Conservation (phyloP, 2,329 filamentous ascomycete genomes). For the Xylaria hypoxylon region DNA sequence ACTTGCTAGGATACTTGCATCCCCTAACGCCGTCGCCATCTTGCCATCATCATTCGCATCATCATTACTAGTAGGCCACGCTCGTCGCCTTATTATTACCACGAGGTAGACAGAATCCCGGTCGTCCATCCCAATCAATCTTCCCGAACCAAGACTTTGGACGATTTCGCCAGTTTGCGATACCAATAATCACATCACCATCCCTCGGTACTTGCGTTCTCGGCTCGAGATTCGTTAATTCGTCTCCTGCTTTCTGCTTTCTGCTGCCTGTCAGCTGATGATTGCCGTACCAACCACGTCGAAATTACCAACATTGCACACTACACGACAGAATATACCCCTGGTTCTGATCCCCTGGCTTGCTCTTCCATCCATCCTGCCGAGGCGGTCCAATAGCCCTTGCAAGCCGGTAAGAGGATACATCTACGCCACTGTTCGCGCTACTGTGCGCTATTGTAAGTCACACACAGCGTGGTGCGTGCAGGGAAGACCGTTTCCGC, state of each 20-base stretch:
- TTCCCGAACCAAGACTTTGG: neutral
- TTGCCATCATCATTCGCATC: conserved; percentile 29
- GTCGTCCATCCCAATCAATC: conserved; percentile 7
- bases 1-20: conserved; percentile 1
- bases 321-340: neutral
- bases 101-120: conserved; percentile 11
- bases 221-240: neutral
- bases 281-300: neutral
- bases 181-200: conserved; percentile 14
- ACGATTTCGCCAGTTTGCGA: neutral
- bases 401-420: conserved; percentile 5
- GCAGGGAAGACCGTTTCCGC: conserved; percentile 9
- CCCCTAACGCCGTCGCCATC: conserved; percentile 32
- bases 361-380: conserved; percentile 19
- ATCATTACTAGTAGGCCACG: neutral
- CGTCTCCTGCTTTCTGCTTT: neutral
- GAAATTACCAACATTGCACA: neutral
- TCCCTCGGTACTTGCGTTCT: neutral
- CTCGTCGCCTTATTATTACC: conserved; percentile 1
- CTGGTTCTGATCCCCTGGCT: conserved; percentile 6
- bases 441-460: conserved; percentile 13
- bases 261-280: conserved; percentile 21
- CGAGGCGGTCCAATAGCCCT: conserved; percentile 14
- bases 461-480: conserved; percentile 12
- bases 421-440: conserved; percentile 16